phyloP scores from a whole-genome alignment of 805 yeast species.

The Spathaspora gorwiae region DNA sequence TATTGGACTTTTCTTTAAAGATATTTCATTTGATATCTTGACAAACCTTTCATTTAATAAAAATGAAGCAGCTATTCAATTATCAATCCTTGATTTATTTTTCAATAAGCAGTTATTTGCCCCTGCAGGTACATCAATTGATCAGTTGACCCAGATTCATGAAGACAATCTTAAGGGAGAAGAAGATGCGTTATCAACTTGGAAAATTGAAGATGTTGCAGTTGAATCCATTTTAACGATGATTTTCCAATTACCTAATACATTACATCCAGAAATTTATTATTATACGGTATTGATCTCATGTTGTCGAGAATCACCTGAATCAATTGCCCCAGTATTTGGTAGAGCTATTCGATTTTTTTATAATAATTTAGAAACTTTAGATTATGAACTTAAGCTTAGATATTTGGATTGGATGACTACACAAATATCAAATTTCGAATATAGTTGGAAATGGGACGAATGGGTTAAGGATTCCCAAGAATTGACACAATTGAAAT shows the following conservation, averaged over 20 bases:
- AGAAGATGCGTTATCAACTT: slow-evolving; percentile 57
- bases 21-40: slow-evolving; percentile 68
- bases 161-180: slow-evolving; percentile 41
- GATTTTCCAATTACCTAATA: slow-evolving; percentile 67
- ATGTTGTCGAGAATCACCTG: slow-evolving; percentile 71
- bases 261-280: slow-evolving; percentile 67
- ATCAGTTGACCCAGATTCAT: slow-evolving; percentile 47
- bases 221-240: slow-evolving; percentile 76
- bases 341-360: slow-evolving; percentile 88
- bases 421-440: slow-evolving; percentile 87
- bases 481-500: slow-evolving; percentile 40
- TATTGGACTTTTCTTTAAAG: slow-evolving; percentile 59
- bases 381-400: slow-evolving; percentile 73
- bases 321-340: slow-evolving; percentile 85
- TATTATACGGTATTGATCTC: slow-evolving; percentile 82
- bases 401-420: slow-evolving; percentile 88
- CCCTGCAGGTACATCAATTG: slow-evolving; percentile 71
- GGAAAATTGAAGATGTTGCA: slow-evolving; percentile 88
- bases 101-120: slow-evolving; percentile 53
- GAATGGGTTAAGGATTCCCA: slow-evolving; percentile 75
- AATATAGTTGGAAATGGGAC: slow-evolving; percentile 96
- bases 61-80: slow-evolving; percentile 78
- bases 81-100: slow-evolving; percentile 67
- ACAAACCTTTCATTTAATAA: slow-evolving; percentile 85
- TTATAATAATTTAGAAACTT: slow-evolving; percentile 57